phyloP scores from a whole-genome alignment of 2,329 filamentous ascomycete species.

The Thielaviopsis euricoi region DNA sequence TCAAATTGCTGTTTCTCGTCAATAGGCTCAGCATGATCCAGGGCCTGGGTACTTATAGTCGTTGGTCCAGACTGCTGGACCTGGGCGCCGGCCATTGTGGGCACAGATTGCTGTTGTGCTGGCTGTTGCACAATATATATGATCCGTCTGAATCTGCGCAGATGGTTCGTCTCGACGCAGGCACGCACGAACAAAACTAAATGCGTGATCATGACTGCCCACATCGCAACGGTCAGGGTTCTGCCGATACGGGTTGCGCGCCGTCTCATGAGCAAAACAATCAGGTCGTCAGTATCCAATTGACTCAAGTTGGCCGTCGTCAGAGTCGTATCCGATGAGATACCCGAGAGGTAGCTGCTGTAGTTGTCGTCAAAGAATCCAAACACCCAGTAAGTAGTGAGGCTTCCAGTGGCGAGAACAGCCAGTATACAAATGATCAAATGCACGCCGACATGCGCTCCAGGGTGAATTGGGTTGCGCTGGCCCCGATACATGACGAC shows the following conservation, averaged over 20 bases:
- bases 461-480: slow-evolving; percentile 11
- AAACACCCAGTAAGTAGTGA: background rate
- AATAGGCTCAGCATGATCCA: background rate
- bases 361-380: background rate
- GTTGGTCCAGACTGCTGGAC: background rate
- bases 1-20: background rate
- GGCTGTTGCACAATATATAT: background rate
- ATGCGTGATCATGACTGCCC: background rate
- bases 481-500: background rate
- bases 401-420: background rate
- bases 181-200: slow-evolving; percentile 1
- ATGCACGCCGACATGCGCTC: slow-evolving; percentile 13
- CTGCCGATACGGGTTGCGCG: background rate
- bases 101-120: background rate
- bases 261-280: background rate
- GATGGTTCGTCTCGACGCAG: slow-evolving; percentile 1
- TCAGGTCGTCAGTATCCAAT: background rate
- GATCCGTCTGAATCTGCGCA: background rate
- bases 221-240: background rate
- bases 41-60: background rate
- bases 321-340: background rate
- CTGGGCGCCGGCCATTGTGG: background rate
- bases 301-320: background rate
- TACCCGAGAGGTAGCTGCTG: background rate
- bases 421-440: slow-evolving; percentile 14